These are phyloP conservation scores for Leptographium procerum DNA, from an alignment of 2,329 filamentous ascomycete genomes.

Conservation along the genomic window DNA sequence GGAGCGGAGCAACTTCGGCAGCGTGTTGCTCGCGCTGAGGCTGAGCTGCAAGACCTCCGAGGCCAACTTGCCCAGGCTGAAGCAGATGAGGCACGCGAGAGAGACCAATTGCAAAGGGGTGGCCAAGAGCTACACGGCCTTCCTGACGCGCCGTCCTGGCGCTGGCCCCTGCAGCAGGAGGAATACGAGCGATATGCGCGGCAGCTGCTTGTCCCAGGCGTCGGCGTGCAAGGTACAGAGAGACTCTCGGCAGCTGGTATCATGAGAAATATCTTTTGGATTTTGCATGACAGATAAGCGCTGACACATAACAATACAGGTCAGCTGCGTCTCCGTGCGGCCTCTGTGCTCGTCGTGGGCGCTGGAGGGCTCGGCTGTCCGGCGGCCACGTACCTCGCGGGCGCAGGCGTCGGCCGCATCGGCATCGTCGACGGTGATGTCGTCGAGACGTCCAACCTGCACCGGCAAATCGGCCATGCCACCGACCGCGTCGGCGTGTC, in stretches of 20 bases:
- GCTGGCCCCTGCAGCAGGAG: slow-evolving; percentile 57
- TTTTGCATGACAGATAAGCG: not conserved
- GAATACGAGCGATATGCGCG: slow-evolving; percentile 84
- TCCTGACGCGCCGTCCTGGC: slow-evolving; percentile 20
- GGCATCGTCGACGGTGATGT: slow-evolving; percentile 80
- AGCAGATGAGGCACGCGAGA: slow-evolving; percentile 8
- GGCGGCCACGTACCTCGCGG: slow-evolving; percentile 83
- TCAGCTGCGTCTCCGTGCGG: slow-evolving; percentile 59
- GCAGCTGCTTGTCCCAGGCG: slow-evolving; percentile 76
- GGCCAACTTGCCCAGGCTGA: slow-evolving; percentile 32
- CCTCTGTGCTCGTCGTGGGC: slow-evolving; percentile 71
- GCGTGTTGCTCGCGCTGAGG: slow-evolving; percentile 37
- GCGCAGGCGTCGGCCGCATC: slow-evolving; percentile 72
- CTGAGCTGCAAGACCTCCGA: slow-evolving; percentile 33
- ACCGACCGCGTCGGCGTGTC: slow-evolving; percentile 57
- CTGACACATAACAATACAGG: slow-evolving; percentile 45
- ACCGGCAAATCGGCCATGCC: slow-evolving; percentile 78
- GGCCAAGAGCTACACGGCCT: not conserved
- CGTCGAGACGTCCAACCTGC: slow-evolving; percentile 83
- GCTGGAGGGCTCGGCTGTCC: slow-evolving; percentile 86
- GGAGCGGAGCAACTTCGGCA: slow-evolving; percentile 24
- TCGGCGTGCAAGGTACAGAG: slow-evolving; percentile 58
- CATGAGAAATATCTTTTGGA: not conserved
- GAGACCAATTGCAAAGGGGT: not conserved
- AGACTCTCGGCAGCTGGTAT: not conserved